Percentiles rank a stretch among this genome's conserved stretches.
Evolutionary conservation across 202 grass and related monocot genomes (phyloP).

Genomic region (Panicum virgatum): DNA sequence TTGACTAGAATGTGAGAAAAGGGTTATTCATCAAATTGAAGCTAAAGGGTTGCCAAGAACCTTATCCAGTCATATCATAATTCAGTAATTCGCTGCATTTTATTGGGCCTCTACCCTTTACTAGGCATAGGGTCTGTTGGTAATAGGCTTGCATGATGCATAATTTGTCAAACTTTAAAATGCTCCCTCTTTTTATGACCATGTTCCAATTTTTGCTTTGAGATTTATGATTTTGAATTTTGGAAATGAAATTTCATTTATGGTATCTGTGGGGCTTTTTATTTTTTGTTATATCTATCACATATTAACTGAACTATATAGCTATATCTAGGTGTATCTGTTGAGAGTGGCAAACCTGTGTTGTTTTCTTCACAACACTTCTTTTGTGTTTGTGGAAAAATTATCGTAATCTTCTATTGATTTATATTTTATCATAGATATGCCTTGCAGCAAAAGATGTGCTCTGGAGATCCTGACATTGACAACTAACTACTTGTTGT

Average conservation of each 20-base stretch:
- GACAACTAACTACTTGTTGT: constrained; percentile 25
- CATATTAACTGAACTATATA: background rate
- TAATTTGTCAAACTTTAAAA: background rate
- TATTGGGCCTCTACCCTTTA: too few species aligned
- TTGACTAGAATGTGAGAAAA: background rate
- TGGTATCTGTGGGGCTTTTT: background rate
- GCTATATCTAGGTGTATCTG: background rate
- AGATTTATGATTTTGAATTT: constrained; percentile 14
- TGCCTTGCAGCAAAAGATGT: constrained; percentile 27
- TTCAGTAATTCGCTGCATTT: too few species aligned
- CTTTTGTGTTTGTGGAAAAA: background rate
- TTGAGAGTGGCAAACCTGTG: background rate
- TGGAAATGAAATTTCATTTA: background rate
- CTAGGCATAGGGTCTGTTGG: too few species aligned
- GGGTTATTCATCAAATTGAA: background rate
- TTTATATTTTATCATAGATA: constrained; percentile 20
- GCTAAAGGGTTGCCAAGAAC: constrained; percentile 13
- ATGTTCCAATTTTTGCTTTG: background rate
- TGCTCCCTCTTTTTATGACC: background rate
- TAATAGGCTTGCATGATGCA: constrained; percentile 8
- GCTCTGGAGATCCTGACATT: constrained; percentile 27
- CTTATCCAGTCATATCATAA: background rate
- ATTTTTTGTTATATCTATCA: background rate
- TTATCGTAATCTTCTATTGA: constrained; percentile 32
- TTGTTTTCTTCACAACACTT: background rate